Evolutionary conservation across 768 basidiomycete genomes (phyloP).

Genomic region (Collybia sp.): DNA sequence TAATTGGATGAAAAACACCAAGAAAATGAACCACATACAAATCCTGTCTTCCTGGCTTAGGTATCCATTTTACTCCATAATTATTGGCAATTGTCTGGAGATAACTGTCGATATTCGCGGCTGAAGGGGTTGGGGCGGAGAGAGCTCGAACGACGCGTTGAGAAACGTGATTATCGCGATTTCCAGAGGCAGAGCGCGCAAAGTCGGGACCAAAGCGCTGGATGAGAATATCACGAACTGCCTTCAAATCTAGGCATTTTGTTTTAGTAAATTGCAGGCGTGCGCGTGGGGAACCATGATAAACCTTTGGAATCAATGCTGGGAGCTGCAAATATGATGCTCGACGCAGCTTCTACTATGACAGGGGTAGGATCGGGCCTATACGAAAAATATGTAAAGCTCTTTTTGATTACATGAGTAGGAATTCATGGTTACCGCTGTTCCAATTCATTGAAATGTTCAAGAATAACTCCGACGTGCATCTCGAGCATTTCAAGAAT

Average conservation of each 20-base stretch:
- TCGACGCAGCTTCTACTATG: slow-evolving; percentile 64
- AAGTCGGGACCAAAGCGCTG: slow-evolving; percentile 57
- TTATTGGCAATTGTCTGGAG: slow-evolving; percentile 48
- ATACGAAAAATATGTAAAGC: neutral
- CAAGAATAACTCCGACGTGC: slow-evolving; percentile 58
- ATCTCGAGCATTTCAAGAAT: slow-evolving; percentile 63
- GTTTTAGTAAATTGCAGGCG: slow-evolving; percentile 5
- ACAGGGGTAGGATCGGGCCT: slow-evolving; percentile 39
- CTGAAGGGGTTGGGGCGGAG: slow-evolving; percentile 49
- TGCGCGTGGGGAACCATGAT: neutral
- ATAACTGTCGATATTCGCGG: slow-evolving; percentile 49
- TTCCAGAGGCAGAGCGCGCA: slow-evolving; percentile 42
- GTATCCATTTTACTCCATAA: slow-evolving; percentile 55
- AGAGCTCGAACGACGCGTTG: slow-evolving; percentile 48
- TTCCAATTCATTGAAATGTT: slow-evolving; percentile 55
- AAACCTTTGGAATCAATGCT: slow-evolving; percentile 56
- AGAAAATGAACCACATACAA: slow-evolving; percentile 36
- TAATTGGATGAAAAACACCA: slow-evolving; percentile 1
- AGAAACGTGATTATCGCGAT: slow-evolving; percentile 52
- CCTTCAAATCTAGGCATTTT: slow-evolving; percentile 46
- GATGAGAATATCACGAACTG: slow-evolving; percentile 48
- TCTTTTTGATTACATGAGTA: slow-evolving; percentile 2
- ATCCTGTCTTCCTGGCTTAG: slow-evolving; percentile 57
- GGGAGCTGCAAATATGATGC: slow-evolving; percentile 58
- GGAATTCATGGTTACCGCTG: slow-evolving; percentile 25